Evolutionary conservation across 2,329 filamentous ascomycete genomes (phyloP), one percentile per base, ranked within the genome.

Genomic region (Trichoderma arundinaceum): DNA sequence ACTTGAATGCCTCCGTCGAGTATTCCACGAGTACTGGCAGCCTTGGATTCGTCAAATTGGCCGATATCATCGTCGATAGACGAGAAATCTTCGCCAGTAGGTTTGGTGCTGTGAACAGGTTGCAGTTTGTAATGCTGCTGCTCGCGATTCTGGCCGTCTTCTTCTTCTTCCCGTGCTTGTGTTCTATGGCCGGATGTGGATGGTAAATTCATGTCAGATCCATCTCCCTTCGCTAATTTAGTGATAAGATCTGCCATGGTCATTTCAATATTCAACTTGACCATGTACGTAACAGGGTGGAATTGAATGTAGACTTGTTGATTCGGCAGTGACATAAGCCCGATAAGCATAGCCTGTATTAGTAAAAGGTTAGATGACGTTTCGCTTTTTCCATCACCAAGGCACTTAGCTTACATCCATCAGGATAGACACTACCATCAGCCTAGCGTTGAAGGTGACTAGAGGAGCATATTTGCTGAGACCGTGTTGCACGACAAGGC

Each of bases 251-350:
- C 79, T 33, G 83, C 82, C 82, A 85, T 84, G 19, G 78, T 78
- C 70, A 85, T 78, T 68, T 85, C 83, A 68, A 85, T 84, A 68
- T 84, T 80, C 15, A 85, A 77, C 67, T 85, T 85, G 60, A 84
- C 77, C 32, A 83, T 78, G 68, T 84, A 85, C 2, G 81, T 82
- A 3, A 84, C 75, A 0, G 82, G 82, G 38, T 83, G 80, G 68
- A 85, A 83, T 69, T 83, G 82, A 43, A 84, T 80, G 67, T 82
- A 76, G n/a, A 78, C 74, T 17, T 71, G 66, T 66, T 76, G 74
- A 54, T 77, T 62, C n/a, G 59, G 59, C 4, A 62, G n/a, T n/a
- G 59, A 62, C 48, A 62, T 62, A 4, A 62, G 59, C 17, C 59
- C 59, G n/a, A 62, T 62, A 7, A 62, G 59, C 59, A 62, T 53